Conservation (phyloP, 352 stramenopile species). For the Lagenidium giganteum region DNA sequence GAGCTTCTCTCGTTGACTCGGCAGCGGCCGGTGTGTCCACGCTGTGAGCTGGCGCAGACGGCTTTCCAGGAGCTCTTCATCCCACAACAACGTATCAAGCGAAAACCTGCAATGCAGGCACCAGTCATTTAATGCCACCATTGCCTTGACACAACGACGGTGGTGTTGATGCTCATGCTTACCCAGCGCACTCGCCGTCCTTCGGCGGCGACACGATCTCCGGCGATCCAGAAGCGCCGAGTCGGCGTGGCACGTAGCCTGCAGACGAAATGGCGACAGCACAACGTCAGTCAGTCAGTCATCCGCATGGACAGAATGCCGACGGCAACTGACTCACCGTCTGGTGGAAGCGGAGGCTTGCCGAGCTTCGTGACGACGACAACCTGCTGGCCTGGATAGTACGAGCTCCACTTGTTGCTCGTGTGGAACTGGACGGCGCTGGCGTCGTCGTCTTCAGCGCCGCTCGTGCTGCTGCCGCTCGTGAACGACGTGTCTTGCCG, state of each 20-base stretch:
- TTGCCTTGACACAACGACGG: too few species aligned
- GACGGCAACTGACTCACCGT: slow-evolving; percentile 25
- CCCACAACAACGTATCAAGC: slow-evolving; percentile 66
- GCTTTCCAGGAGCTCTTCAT: slow-evolving; percentile 54
- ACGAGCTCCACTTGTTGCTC: slow-evolving; percentile 44
- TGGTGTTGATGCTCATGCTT: too few species aligned
- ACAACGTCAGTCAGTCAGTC: too few species aligned
- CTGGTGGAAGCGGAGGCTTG: slow-evolving; percentile 43
- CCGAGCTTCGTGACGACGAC: slow-evolving; percentile 50
- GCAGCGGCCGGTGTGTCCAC: slow-evolving; percentile 48
- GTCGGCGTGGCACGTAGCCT: slow-evolving; percentile 59
- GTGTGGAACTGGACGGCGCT: slow-evolving; percentile 15
- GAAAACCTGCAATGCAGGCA: slow-evolving; percentile 36
- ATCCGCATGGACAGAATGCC: slow-evolving; percentile 2
- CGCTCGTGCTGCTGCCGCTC: background rate
- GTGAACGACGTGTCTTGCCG: too few species aligned
- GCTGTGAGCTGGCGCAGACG: slow-evolving; percentile 56
- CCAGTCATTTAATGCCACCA: too few species aligned
- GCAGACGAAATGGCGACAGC: background rate
- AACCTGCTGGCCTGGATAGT: slow-evolving; percentile 51
- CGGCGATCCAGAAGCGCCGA: too few species aligned
- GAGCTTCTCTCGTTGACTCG: slow-evolving; percentile 54
- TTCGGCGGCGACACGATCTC: too few species aligned
- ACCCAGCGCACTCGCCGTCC: too few species aligned
- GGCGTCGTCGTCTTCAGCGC: background rate